Evolutionary conservation across 257 asterid species (phyloP).

Genomic region (Solanum medicagineum): DNA sequence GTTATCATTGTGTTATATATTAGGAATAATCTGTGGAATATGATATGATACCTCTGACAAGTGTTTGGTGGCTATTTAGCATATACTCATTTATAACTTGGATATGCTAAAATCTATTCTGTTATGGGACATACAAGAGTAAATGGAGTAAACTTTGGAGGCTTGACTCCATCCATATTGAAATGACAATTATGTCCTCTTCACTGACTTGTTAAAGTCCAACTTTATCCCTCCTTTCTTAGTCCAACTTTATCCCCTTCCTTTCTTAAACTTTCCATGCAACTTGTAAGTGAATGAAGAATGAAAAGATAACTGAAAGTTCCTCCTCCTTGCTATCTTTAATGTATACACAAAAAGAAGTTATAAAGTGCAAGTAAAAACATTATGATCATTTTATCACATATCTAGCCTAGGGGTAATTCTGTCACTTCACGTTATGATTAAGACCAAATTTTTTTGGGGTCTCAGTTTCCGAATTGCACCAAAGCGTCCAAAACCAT

Average conservation of each 20-base stretch:
- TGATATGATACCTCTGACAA: background rate
- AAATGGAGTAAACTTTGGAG: background rate
- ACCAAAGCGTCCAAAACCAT: background rate
- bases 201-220: background rate
- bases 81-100: conserved; percentile 34
- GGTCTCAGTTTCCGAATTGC: background rate
- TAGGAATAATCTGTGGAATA: background rate
- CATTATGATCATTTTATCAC: background rate
- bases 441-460: background rate
- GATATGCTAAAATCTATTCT: conserved; percentile 43
- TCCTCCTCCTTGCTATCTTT: background rate
- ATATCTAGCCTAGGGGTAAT: background rate
- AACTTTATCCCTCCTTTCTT: background rate
- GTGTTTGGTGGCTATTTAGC: conserved; percentile 10
- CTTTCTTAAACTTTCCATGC: background rate
- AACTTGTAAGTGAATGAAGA: background rate
- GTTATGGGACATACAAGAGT: background rate
- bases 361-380: background rate
- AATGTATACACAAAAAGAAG: background rate
- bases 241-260: background rate
- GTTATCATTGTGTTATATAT: background rate
- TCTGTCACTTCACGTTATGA: conserved; percentile 3
- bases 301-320: background rate
- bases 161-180: background rate
- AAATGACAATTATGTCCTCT: conserved; percentile 4